Evolutionary conservation across 371 early-diverging fungal species (phyloP).

Genomic region (Haplosporangium sp.): DNA sequence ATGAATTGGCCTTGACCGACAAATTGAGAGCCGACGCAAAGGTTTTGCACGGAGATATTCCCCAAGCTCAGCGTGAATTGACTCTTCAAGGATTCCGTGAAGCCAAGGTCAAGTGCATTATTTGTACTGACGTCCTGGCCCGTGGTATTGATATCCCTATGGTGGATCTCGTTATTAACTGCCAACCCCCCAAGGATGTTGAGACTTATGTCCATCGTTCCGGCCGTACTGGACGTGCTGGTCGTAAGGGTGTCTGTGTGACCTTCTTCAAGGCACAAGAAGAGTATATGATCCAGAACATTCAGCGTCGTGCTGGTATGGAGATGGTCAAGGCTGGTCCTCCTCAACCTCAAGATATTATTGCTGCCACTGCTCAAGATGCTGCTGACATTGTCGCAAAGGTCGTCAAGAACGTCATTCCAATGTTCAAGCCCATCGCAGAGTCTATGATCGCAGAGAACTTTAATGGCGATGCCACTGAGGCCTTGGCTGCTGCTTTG

Average conservation of each 20-base stretch:
- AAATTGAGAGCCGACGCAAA: conserved; percentile 84
- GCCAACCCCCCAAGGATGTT: conserved; percentile 93
- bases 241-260: conserved; percentile 90
- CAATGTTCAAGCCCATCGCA: conserved; percentile 82
- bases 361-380: conserved; percentile 81
- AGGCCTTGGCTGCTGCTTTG: conserved; percentile 85
- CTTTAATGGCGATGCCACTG: conserved; percentile 67
- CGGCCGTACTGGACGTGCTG: conserved; percentile 98
- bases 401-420: conserved; percentile 79
- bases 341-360: conserved; percentile 91
- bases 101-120: conserved; percentile 86
- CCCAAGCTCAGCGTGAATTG: conserved; percentile 88
- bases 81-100: conserved; percentile 91
- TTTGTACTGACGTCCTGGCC: conserved; percentile 95
- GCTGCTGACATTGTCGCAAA: conserved; percentile 75
- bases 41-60: conserved; percentile 96
- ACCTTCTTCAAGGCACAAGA: conserved; percentile 92
- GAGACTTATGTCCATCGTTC: conserved; percentile 97
- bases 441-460: conserved; percentile 70
- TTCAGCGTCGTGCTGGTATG: conserved; percentile 85
- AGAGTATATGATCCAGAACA: conserved; percentile 79
- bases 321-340: conserved; percentile 83
- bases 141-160: conserved; percentile 98
- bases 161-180: conserved; percentile 97
- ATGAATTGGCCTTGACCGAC: conserved; percentile 85